A percentile compares a stretch with the other conserved stretches of the same genome.
Evolutionary conservation across 2,329 filamentous ascomycete species (phyloP).

Genomic region (Myotisia sp.): DNA sequence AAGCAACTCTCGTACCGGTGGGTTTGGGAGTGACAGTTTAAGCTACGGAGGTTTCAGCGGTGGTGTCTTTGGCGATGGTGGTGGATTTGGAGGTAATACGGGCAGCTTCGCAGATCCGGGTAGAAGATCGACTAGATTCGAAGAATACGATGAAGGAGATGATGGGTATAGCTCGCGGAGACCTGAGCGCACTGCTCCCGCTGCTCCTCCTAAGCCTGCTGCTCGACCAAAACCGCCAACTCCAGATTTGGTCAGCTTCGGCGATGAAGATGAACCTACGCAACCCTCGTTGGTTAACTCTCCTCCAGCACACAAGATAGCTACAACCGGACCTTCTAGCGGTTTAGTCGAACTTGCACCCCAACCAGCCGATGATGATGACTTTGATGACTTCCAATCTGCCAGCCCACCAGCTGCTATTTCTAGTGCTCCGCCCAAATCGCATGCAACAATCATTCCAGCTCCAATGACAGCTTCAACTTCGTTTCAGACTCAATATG

Average conservation of each 20-base stretch:
- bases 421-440: constrained; percentile 21
- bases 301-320: constrained; percentile 20
- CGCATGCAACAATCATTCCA: constrained; percentile 28
- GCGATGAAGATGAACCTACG: constrained; percentile 51
- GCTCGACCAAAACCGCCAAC: constrained; percentile 72
- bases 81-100: constrained; percentile 70
- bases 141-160: constrained; percentile 94
- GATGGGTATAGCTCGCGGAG: constrained; percentile 42
- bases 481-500: constrained; percentile 51
- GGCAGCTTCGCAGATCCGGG: constrained; percentile 56
- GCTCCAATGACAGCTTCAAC: constrained; percentile 34
- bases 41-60: constrained; percentile 54
- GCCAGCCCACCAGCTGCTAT: constrained; percentile 46
- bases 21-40: constrained; percentile 69
- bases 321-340: constrained; percentile 32
- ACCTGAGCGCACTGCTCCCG: constrained; percentile 28
- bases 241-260: constrained; percentile 79
- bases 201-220: constrained; percentile 44
- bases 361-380: constrained; percentile 56
- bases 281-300: constrained; percentile 32
- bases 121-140: constrained; percentile 59
- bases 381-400: constrained; percentile 96
- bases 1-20: constrained; percentile 58
- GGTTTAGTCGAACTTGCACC: constrained; percentile 36
- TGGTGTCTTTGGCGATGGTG: constrained; percentile 85